A percentile compares a stretch with the other conserved stretches of the same genome.
Evolutionary conservation across 495 filamentous ascomycete genomes (phyloP).

Genomic region (Aspergillus baeticus): DNA sequence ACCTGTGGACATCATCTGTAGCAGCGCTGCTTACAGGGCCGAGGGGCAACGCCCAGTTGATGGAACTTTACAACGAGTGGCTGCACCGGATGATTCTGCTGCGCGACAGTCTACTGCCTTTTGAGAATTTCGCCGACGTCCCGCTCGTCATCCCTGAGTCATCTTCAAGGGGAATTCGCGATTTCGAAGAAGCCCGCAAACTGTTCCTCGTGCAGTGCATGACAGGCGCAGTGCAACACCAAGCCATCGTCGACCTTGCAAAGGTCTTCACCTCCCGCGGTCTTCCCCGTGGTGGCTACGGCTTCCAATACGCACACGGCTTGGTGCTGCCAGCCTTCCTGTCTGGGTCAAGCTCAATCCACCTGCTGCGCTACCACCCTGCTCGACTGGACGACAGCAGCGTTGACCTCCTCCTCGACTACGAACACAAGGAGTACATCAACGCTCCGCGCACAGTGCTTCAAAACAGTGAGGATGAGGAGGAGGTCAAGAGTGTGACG

Average conservation of each 20-base stretch:
- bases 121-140: conserved; percentile 5
- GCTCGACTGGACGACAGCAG: not conserved
- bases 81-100: conserved; percentile 7
- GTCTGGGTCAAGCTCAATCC: conserved; percentile 3
- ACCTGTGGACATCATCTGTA: conserved; percentile 3
- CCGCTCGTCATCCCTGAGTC: conserved; percentile 3
- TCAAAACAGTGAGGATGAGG: not conserved
- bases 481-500: conserved; percentile 1
- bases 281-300: conserved; percentile 2
- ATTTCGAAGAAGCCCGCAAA: conserved; percentile 7
- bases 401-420: conserved; percentile 2
- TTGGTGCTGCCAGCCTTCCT: conserved; percentile 3
- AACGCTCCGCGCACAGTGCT: conserved; percentile 1
- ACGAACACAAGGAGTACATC: conserved; percentile 6
- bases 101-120: conserved; percentile 3
- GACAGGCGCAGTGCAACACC: conserved; percentile 2
- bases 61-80: conserved; percentile 8
- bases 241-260: conserved; percentile 7
- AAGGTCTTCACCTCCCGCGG: conserved; percentile 5
- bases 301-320: conserved; percentile 4
- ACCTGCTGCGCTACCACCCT: conserved; percentile 7
- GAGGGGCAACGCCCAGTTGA: not conserved
- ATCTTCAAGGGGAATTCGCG: not conserved
- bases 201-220: conserved; percentile 7
- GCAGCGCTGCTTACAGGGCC: conserved; percentile 1